These are phyloP conservation scores for Helianthus tuberosus DNA, from an alignment of 129 eudicot species.

Conservation along the genomic window DNA sequence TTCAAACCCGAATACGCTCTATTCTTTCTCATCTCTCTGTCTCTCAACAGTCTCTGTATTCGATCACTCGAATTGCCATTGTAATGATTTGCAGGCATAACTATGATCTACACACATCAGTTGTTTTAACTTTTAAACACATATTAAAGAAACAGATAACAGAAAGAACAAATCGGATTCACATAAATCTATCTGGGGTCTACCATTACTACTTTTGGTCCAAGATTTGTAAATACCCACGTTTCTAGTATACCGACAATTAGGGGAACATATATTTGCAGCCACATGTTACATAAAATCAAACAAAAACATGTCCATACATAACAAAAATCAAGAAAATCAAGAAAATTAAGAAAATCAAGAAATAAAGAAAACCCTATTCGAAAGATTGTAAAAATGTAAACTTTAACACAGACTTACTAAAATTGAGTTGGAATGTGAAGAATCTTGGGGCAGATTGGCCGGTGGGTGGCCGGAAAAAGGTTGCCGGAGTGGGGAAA, in stretches of 20 bases:
- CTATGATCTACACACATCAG: slow-evolving; percentile 25
- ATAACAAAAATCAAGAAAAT: neutral
- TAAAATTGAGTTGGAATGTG: slow-evolving; percentile 15
- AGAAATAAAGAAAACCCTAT: slow-evolving; percentile 19
- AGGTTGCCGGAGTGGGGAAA: slow-evolving; percentile 30
- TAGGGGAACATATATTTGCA: neutral
- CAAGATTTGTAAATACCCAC: slow-evolving; percentile 30
- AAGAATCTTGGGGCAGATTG: slow-evolving; percentile 12
- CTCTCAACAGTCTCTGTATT: slow-evolving; percentile 65
- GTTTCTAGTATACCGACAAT: slow-evolving; percentile 10
- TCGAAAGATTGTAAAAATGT: slow-evolving; percentile 19
- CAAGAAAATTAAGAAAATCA: neutral
- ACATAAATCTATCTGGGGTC: slow-evolving; percentile 52
- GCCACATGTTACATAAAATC: slow-evolving; percentile 9
- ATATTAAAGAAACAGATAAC: slow-evolving; percentile 30
- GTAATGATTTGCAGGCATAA: slow-evolving; percentile 77
- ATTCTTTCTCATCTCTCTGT: slow-evolving; percentile 57
- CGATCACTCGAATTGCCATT: slow-evolving; percentile 54
- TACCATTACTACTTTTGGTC: slow-evolving; percentile 30
- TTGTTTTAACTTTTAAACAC: neutral
- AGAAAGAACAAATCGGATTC: slow-evolving; percentile 17
- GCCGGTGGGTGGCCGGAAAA: neutral
- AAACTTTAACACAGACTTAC: slow-evolving; percentile 33
- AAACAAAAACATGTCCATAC: neutral
- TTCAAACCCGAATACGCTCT: slow-evolving; percentile 35